Evolutionary conservation across 1,284 basidiomycete genomes (phyloP), one percentile per base, ranked within the genome.

Genomic region (Fomitopsis betulina): DNA sequence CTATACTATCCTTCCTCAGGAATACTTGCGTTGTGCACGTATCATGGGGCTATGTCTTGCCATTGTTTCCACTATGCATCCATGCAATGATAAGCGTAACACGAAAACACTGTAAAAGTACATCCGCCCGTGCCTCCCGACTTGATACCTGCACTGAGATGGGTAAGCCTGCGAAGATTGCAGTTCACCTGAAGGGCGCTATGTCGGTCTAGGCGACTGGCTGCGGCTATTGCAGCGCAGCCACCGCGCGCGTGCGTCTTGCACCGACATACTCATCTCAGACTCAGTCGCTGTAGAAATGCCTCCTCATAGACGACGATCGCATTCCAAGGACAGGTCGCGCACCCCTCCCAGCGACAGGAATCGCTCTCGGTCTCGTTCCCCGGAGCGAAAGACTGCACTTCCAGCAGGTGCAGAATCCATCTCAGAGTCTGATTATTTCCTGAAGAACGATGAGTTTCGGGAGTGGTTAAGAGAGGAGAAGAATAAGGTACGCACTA

Each of bases 361-460:
- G 37, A 64, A 65, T 51, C 65, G 64, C 42, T 66, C 63, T 15
- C 72, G 77, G 35, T 81, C 81, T 19, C 72, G 72, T 30, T 80
- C 81, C 2, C 79, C 79, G n/a, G 77, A 78, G 51, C 67, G 72
- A 54, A 65, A 66, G 15, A 58, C 65, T 2, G 62, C 73, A 9
- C 74, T 89, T 13, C 87, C 89, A 5, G 68, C 78, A 21, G 79
- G 79, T 38, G 81, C 83, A 2, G 68, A 76, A 25, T 74, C 78
- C 5, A 85, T 91, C 62, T 82, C 81, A 0, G 88, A 90, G 65
- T 78, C 82, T 0, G 89, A 91, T 67, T 93, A 92, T 64, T 92
- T 90, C 72, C 78, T 84, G 63, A 91, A 88, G 71, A 89, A 81
- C 60, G 81, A 84, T 60, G 90, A 92, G 66, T 92, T 92, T 67